Base-by-base conservation (phyloP, 345 rosid genomes). In the Aurinia saxatilis region DNA sequence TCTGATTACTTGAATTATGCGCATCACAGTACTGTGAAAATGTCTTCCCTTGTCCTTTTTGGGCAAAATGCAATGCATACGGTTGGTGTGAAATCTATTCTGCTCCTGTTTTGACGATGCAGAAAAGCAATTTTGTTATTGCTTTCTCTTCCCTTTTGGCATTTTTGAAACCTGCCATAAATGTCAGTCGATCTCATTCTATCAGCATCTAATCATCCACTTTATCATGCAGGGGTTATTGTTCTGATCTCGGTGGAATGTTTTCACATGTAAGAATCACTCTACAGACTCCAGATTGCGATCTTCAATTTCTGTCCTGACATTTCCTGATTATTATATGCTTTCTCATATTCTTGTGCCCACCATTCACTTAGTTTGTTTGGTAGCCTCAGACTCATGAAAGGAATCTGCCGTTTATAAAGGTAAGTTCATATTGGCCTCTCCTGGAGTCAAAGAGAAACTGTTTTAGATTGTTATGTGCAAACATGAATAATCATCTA, bases 341-440 rank as follows among this genome's bases (percentile, higher is more conserved):
- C 76, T 60, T 35, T 71, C 17, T 45, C 45, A 52, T 74, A 71
- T 65, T 70, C 76, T 58, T 36, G 29, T 48, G 53, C 66, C 67
- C 70, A 63, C 73, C 68, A 39, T 65, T 68, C 64, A 65, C 77
- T 53, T 64, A 67, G 23, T 69, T 66, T 71, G 64, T 57, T 36
- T 49, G 31, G 52, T 67, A 47, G 65, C 65, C 60, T 55, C 63
- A 56, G 59, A 30, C 45, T 39, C 61, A 19, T 65, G 67, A 38
- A 73, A 41, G 60, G 74, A 67, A 67, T 67, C 59, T 51, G 54
- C 40, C 16, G n/a, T 51, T 45, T 60, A 50, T 44, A 38, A 44
- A 64, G 56, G 63, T 30, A 3, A 42, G 41, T 15, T 25, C 35
- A 54, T 56, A 35, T 64, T 12, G 27, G 38, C 67, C 68, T 29